Evolutionary conservation across 306 rosid genomes (phyloP).

Genomic region (Cucurbita pepo): DNA sequence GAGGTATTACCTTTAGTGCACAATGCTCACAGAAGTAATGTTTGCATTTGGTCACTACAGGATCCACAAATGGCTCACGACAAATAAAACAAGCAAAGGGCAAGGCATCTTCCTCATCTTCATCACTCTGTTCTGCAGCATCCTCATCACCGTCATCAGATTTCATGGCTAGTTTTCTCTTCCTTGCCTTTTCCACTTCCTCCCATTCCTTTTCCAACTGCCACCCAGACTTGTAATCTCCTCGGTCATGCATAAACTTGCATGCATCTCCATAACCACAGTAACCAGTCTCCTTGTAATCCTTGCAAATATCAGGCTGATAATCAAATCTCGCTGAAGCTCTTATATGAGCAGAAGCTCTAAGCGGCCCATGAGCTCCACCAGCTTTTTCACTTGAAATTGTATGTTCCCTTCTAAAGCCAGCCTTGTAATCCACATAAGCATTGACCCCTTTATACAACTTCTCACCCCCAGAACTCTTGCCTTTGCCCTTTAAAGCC

Average conservation of each 20-base stretch:
- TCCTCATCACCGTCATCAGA: slow-evolving; percentile 25
- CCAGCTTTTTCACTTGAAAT: slow-evolving; percentile 77
- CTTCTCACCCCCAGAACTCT: slow-evolving; percentile 31
- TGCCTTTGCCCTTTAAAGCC: slow-evolving; percentile 39
- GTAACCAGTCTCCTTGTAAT: slow-evolving; percentile 78
- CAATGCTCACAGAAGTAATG: slow-evolving; percentile 85
- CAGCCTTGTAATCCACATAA: slow-evolving; percentile 65
- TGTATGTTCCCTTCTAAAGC: slow-evolving; percentile 72
- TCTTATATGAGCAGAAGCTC: slow-evolving; percentile 89
- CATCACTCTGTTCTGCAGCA: slow-evolving; percentile 17
- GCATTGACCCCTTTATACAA: slow-evolving; percentile 49
- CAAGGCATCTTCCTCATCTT: slow-evolving; percentile 30
- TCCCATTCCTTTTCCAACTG: slow-evolving; percentile 92
- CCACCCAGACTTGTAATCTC: slow-evolving; percentile 91
- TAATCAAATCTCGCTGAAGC: slow-evolving; percentile 72
- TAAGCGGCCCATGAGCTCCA: slow-evolving; percentile 77
- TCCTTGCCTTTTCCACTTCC: slow-evolving; percentile 71
- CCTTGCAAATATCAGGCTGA: slow-evolving; percentile 85
- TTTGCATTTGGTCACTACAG: slow-evolving; percentile 65
- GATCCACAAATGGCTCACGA: slow-evolving; percentile 68
- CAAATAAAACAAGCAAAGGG: slow-evolving; percentile 83
- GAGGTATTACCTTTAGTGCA: slow-evolving; percentile 46
- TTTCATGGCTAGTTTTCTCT: slow-evolving; percentile 51
- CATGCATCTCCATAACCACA: slow-evolving; percentile 78
- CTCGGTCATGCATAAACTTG: slow-evolving; percentile 92